Conservation (phyloP, 1,284 basidiomycete species). For the Laetiporus sulphureus region DNA sequence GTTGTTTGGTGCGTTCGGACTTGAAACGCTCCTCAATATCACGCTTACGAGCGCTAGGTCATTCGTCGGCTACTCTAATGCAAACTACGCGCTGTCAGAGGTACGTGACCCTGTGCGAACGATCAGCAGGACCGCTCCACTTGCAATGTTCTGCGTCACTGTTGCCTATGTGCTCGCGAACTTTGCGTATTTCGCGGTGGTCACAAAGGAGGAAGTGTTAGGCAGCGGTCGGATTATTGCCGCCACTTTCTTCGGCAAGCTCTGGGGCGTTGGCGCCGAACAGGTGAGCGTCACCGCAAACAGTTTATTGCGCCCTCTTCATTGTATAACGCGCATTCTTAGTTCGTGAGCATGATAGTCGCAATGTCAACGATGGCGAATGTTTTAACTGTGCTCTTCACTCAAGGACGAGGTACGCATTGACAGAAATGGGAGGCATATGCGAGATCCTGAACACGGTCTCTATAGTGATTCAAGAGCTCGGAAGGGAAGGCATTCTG, state of each 20-base stretch:
- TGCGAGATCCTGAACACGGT: not conserved
- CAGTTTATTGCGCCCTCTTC: too few species aligned
- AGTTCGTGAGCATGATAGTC: conserved; percentile 56
- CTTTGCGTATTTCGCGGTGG: conserved; percentile 62
- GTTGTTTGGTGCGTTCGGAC: conserved; percentile 49
- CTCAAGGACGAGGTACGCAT: conserved; percentile 51
- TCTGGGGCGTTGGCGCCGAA: conserved; percentile 54
- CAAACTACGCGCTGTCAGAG: conserved; percentile 67
- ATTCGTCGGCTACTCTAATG: conserved; percentile 63
- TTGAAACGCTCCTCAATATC: not conserved
- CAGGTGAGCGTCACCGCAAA: conserved; percentile 38
- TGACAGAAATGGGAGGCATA: not conserved
- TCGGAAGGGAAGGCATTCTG: conserved; percentile 59
- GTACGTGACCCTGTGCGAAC: conserved; percentile 59
- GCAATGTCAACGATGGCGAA: conserved; percentile 60
- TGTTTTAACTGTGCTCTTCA: conserved; percentile 53
- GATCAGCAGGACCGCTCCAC: conserved; percentile 57
- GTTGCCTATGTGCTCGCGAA: conserved; percentile 56
- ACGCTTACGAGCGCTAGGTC: conserved; percentile 36
- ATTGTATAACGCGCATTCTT: too few species aligned
- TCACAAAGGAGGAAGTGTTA: conserved; percentile 58
- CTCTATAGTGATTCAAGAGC: conserved; percentile 55
- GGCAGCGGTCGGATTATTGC: conserved; percentile 56
- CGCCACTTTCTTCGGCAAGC: conserved; percentile 61
- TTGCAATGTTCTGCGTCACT: conserved; percentile 51